phyloP scores from a whole-genome alignment of 352 stramenopile genomes.

The Globisporangium takayamanum region DNA sequence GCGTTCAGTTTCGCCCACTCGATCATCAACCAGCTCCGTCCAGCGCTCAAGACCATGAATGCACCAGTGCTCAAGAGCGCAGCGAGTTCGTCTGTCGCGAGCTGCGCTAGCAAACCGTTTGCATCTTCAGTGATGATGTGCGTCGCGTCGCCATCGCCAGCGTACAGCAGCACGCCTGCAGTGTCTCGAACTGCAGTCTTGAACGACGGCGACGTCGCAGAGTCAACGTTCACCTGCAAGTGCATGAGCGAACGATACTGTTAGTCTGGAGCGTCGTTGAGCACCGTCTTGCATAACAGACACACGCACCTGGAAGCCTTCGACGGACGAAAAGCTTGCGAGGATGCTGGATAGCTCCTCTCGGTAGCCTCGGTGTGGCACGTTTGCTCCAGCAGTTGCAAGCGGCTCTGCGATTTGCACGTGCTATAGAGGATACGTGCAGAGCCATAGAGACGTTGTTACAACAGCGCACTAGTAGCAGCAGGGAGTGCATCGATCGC shows the following conservation, averaged over 20 bases:
- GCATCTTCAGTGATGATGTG: slow-evolving; percentile 28
- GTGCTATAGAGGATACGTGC: slow-evolving; percentile 11
- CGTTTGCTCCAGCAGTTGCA: slow-evolving; percentile 4
- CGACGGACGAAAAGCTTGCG: slow-evolving; percentile 29
- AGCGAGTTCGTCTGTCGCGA: slow-evolving; percentile 24
- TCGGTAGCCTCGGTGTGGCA: slow-evolving; percentile 22
- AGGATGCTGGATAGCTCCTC: slow-evolving; percentile 52
- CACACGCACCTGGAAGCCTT: slow-evolving; percentile 29
- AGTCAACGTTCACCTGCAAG: slow-evolving; percentile 27
- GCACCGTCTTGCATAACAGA: background rate
- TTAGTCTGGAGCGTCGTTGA: background rate
- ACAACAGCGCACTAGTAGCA: background rate
- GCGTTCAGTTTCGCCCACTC: background rate
- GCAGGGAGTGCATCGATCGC: background rate
- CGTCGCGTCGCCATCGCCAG: slow-evolving; percentile 26
- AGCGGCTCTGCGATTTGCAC: slow-evolving; percentile 32
- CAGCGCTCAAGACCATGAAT: background rate
- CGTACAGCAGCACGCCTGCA: slow-evolving; percentile 36
- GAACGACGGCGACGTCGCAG: slow-evolving; percentile 26
- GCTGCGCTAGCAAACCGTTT: slow-evolving; percentile 23
- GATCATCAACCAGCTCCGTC: too few species aligned
- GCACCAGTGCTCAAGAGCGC: slow-evolving; percentile 27
- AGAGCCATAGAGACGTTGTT: background rate
- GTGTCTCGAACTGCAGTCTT: slow-evolving; percentile 21
- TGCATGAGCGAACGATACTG: background rate